Evolutionary conservation across 2,329 filamentous ascomycete species (phyloP).

Genomic region (Tolypocladium guangdongense): DNA sequence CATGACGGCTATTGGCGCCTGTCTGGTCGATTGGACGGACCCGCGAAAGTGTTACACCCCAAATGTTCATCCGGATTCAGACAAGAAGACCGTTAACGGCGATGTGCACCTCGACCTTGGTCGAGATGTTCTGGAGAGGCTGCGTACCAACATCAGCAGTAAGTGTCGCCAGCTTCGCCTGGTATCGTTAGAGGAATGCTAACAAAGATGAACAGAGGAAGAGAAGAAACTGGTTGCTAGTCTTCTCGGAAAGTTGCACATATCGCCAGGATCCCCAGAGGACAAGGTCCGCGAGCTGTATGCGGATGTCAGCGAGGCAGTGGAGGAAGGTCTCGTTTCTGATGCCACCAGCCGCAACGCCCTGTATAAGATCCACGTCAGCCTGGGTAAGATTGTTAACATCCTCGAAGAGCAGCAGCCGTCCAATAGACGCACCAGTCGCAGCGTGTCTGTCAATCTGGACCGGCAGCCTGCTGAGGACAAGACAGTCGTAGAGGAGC

Average conservation of each 20-base stretch:
- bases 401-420: slow-evolving; percentile 35
- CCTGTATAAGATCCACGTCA: slow-evolving; percentile 57
- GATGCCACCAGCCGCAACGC: slow-evolving; percentile 54
- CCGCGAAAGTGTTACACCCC: slow-evolving; percentile 63
- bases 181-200: neutral
- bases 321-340: slow-evolving; percentile 48
- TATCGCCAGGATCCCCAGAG: slow-evolving; percentile 55
- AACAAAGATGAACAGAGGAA: slow-evolving; percentile 46
- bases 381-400: slow-evolving; percentile 57
- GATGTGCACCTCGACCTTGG: slow-evolving; percentile 76
- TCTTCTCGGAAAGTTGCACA: slow-evolving; percentile 71
- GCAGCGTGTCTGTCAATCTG: slow-evolving; percentile 28
- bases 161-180: slow-evolving; percentile 23
- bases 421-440: slow-evolving; percentile 28
- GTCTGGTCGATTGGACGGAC: slow-evolving; percentile 91
- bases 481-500: slow-evolving; percentile 28
- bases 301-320: slow-evolving; percentile 46
- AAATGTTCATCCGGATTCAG: slow-evolving; percentile 37
- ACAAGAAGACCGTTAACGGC: slow-evolving; percentile 56
- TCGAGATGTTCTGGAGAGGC: slow-evolving; percentile 62
- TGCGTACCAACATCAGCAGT: slow-evolving; percentile 58
- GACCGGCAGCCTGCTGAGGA: slow-evolving; percentile 24
- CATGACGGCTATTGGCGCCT: slow-evolving; percentile 66
- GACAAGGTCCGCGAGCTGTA: slow-evolving; percentile 48
- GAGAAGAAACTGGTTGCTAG: slow-evolving; percentile 74